Evolutionary conservation across 2,329 filamentous ascomycete genomes (phyloP).

Genomic region (Colletotrichum truncatum): DNA sequence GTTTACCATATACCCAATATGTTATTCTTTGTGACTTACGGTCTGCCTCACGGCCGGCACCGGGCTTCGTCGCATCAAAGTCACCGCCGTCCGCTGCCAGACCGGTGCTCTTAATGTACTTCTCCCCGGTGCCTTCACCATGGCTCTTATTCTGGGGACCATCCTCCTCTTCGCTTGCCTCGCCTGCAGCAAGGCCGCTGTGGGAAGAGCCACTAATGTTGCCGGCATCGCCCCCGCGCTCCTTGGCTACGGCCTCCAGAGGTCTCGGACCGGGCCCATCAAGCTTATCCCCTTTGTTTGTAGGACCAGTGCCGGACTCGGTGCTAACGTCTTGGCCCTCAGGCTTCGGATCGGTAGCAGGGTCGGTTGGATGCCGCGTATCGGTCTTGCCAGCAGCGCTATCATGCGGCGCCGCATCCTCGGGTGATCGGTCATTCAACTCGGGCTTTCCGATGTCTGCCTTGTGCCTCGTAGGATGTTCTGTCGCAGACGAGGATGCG

Average conservation of each 20-base stretch:
- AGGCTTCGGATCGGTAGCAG: conserved; percentile 42
- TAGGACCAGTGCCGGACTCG: conserved; percentile 41
- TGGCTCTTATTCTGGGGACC: conserved; percentile 17
- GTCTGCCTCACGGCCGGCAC: conserved; percentile 73
- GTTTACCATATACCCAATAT: conserved; percentile 1
- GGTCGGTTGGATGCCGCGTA: conserved; percentile 47
- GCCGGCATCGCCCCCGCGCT: conserved; percentile 44
- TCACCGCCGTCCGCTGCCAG: conserved; percentile 72
- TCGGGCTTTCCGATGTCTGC: conserved; percentile 35
- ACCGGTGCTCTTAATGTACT: conserved; percentile 66
- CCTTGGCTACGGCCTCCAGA: conserved; percentile 45
- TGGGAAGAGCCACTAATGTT: conserved; percentile 12
- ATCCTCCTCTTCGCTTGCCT: conserved; percentile 28
- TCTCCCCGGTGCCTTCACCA: conserved; percentile 61
- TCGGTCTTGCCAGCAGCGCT: conserved; percentile 46
- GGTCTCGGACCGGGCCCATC: conserved; percentile 55
- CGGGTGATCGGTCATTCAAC: conserved; percentile 33
- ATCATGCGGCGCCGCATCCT: conserved; percentile 28
- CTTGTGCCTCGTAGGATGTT: background rate
- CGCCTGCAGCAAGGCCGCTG: conserved; percentile 31
- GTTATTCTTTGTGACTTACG: conserved; percentile 53
- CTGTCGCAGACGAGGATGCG: background rate
- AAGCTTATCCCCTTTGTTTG: conserved; percentile 44
- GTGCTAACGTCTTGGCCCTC: conserved; percentile 47
- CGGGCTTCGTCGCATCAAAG: conserved; percentile 71